Base-by-base conservation (phyloP, 1,284 basidiomycete genomes). In the Papiliotrema nemorosa region DNA sequence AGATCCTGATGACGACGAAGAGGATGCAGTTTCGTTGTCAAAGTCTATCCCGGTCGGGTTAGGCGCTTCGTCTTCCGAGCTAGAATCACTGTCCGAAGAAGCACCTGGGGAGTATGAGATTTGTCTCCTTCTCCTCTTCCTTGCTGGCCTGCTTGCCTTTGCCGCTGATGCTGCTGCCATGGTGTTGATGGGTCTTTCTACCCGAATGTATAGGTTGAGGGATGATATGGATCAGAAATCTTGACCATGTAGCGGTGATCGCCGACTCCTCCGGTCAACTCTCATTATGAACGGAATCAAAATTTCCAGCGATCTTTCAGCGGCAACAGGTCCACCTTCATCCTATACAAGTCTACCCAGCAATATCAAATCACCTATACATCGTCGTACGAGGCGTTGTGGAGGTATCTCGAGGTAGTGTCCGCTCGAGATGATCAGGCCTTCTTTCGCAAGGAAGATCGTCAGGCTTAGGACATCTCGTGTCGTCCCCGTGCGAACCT, bases 121-220 rank as follows among this genome's bases (percentile, higher is more conserved):
- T 26, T 62, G 59, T 43, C 69, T 59, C 52, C 69, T 66, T 53
- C 69, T 59, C 46, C 67, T 54, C 47, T 69, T 68, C 34, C 65
- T 55, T 31, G 60, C 50, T 20, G 54, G 49, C 27, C 47, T 42
- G 47, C 52, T 24, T 24, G 37, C 29, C 27, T 43, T 41, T 4
- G 47, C 39, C 9, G 39, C 24, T 7, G 37, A 5, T 24, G 47
- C 18, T 10, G 47, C 26, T 22, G 47, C 47, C 47, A 48, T 48
- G 22, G 21, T 22, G 37, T 29, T 27, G 25, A 31, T 6, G n/a
- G n/a, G n/a, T n/a, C n/a, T n/a, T n/a, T n/a, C n/a, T n/a, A n/a
- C n/a, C n/a, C n/a, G 37, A 37, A 39, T 37, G 36, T 26, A 26
- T n/a, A n/a, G 24, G 10, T 9, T 24, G 21, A 34, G 45, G 14